Percentiles rank a stretch among this genome's conserved stretches.
phyloP scores from a whole-genome alignment of 1,284 basidiomycete species.

The Puccinia triticina region DNA sequence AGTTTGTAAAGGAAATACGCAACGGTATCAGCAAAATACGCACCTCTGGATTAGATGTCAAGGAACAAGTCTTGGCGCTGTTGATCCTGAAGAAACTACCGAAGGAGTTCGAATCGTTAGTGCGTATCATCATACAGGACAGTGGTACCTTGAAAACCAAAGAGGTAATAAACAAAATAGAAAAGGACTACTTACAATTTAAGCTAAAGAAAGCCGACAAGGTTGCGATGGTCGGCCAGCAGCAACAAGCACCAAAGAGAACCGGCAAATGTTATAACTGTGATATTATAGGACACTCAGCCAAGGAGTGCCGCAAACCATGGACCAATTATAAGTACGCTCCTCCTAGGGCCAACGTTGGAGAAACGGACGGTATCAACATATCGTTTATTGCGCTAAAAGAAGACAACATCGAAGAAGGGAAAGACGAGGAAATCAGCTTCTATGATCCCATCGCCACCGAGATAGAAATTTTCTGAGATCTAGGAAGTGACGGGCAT shows the following conservation, averaged over 20 bases:
- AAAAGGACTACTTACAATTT: no score
- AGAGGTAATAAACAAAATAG: no score
- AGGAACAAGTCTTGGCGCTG: no score
- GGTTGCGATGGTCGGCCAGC: not conserved
- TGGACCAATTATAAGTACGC: not conserved
- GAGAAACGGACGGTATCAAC: not conserved
- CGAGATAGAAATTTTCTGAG: not conserved
- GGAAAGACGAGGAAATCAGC: not conserved
- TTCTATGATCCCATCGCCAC: constrained; percentile 7
- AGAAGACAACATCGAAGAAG: not conserved
- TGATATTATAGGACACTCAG: not conserved
- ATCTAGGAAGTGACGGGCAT: not conserved
- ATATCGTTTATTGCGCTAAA: not conserved
- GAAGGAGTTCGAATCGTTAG: no score
- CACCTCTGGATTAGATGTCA: no score
- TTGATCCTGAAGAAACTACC: no score
- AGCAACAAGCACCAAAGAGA: not conserved
- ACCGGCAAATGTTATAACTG: not conserved
- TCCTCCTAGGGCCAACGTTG: not conserved
- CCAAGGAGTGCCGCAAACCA: no score
- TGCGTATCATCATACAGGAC: no score
- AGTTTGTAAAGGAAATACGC: no score
- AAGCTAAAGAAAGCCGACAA: constrained; percentile 7
- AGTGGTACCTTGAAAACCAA: no score
- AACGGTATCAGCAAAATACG: no score